Percentiles rank a stretch among this genome's conserved stretches.
These are phyloP conservation scores for Cardiospermum halicacabum DNA, from an alignment of 345 rosid genomes.

Conservation along the genomic window DNA sequence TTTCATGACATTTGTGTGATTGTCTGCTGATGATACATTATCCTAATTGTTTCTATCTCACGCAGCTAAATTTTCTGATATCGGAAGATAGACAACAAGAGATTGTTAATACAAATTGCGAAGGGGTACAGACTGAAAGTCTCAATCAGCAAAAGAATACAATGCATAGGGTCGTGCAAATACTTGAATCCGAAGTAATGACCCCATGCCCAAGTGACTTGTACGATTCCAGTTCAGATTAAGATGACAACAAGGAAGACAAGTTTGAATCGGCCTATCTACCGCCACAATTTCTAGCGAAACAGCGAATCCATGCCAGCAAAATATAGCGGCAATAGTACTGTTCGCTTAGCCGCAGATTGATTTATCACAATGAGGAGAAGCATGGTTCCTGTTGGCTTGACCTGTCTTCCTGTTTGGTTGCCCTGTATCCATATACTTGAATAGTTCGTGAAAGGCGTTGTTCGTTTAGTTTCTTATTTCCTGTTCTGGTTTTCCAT, in stretches of 20 bases:
- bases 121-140: constrained; percentile 68
- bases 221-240: constrained; percentile 87
- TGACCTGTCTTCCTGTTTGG: too few relatives aligned
- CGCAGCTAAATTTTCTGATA: constrained; percentile 82
- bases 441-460: constrained; percentile 6
- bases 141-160: too few relatives aligned
- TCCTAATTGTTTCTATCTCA: neutral
- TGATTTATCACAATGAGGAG: constrained; percentile 18
- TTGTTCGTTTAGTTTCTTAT: constrained; percentile 2
- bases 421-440: constrained; percentile 10
- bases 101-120: constrained; percentile 66
- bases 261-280: constrained; percentile 13
- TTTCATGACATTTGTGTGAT: neutral
- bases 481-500: constrained; percentile 15
- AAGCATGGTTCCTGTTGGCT: constrained; percentile 11
- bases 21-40: neutral
- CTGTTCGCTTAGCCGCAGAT: constrained; percentile 28
- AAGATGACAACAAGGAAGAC: constrained; percentile 13
- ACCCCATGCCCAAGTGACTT: constrained; percentile 99
- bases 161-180: constrained; percentile 93
- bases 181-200: constrained; percentile 95
- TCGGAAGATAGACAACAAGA: constrained; percentile 68
- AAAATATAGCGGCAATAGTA: constrained; percentile 25
- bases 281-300: constrained; percentile 3
- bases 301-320: constrained; percentile 14